phyloP scores from a whole-genome alignment of 139 green algal species.

The Trebouxia sp. region DNA sequence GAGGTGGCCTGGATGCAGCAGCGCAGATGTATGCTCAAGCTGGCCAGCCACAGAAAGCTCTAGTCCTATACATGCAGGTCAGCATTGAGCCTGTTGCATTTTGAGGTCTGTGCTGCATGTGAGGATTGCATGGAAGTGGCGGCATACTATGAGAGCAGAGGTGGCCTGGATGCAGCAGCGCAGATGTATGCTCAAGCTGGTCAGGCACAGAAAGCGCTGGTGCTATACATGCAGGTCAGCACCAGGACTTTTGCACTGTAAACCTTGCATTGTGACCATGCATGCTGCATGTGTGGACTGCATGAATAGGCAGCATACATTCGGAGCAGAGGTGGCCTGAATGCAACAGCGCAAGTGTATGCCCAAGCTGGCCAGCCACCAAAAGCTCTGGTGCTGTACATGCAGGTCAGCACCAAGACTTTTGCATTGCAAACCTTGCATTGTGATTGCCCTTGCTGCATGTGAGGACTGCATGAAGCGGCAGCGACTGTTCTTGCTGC shows the following conservation, averaged over 20 bases:
- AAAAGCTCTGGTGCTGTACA: conserved; percentile 39
- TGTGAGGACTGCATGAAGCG: background rate
- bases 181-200: conserved; percentile 59
- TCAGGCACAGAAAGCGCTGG: conserved; percentile 52
- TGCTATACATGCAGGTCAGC: conserved; percentile 62
- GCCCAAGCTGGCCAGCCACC: conserved; percentile 51
- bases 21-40: conserved; percentile 59
- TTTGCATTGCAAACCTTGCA: background rate
- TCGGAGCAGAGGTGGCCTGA: conserved; percentile 51
- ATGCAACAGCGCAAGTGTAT: conserved; percentile 65
- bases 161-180: conserved; percentile 56
- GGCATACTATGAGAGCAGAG: conserved; percentile 62
- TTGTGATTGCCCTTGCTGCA: background rate
- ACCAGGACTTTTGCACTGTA: background rate
- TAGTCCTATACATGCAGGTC: conserved; percentile 67
- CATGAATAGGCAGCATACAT: conserved; percentile 61
- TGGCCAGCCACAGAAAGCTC: conserved; percentile 51
- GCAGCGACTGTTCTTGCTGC: too few relatives aligned
- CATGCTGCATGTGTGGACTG: conserved; percentile 42
- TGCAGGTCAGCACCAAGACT: background rate
- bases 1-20: conserved; percentile 56
- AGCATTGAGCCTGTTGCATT: background rate
- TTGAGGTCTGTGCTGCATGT: background rate
- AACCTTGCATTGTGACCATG: too few relatives aligned
- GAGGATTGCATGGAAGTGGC: conserved; percentile 53